A percentile compares a stretch with the other conserved stretches of the same genome.
phyloP scores from a whole-genome alignment of 441 rosid genomes.

The Raphanus hybrid region DNA sequence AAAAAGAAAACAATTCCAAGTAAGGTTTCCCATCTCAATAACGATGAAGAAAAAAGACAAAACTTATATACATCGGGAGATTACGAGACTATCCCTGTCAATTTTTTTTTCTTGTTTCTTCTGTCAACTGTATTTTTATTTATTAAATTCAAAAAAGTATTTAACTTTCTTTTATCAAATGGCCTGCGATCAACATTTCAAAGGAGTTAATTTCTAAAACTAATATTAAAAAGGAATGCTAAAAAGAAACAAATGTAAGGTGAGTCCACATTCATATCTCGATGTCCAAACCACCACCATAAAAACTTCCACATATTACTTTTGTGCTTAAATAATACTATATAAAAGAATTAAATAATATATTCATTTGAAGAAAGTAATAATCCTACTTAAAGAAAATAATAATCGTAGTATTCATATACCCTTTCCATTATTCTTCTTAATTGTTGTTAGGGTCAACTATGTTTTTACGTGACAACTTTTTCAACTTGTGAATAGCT shows the following conservation, averaged over 20 bases:
- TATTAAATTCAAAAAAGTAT: conserved; percentile 2
- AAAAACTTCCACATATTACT: conserved; percentile 11
- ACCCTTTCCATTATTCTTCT: not conserved
- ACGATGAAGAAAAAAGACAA: conserved; percentile 28
- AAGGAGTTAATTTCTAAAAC: conserved; percentile 47
- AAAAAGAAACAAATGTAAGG: conserved; percentile 60
- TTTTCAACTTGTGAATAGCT: not conserved
- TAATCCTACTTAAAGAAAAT: not conserved
- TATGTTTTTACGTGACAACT: not conserved
- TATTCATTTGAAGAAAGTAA: not conserved
- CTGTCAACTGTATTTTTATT: conserved; percentile 19
- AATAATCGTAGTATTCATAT: too few species aligned
- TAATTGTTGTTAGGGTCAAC: not conserved
- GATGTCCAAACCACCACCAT: conserved; percentile 63
- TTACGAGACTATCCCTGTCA: conserved; percentile 28
- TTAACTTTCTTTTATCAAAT: conserved; percentile 22
- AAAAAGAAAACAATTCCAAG: not conserved
- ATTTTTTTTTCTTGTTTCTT: not conserved
- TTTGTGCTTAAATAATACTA: conserved; percentile 11
- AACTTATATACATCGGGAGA: conserved; percentile 3
- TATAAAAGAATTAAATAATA: not conserved
- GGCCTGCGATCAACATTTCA: conserved; percentile 54
- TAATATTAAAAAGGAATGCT: conserved; percentile 47
- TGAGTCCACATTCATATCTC: conserved; percentile 74
- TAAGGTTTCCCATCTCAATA: conserved; percentile 14